Evolutionary conservation across 768 basidiomycete genomes (phyloP).

Genomic region (Nidula microcarpa): DNA sequence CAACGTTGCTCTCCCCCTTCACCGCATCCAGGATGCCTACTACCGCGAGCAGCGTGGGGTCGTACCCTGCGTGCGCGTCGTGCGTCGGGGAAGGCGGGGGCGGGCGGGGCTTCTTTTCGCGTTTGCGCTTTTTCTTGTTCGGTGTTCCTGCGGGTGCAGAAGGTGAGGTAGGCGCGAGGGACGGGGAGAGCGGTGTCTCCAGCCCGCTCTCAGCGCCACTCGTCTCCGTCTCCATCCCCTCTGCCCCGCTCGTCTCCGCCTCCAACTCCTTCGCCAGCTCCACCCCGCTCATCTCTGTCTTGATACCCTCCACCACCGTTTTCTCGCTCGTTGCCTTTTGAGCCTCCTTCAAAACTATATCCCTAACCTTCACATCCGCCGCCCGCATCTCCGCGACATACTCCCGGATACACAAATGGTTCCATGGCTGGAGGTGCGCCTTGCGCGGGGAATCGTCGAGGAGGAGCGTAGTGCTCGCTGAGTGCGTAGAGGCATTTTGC

Average conservation of each 20-base stretch:
- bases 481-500: constrained; percentile 21
- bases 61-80: constrained; percentile 22
- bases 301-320: constrained; percentile 3
- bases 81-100: neutral
- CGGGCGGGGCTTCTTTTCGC: constrained; percentile 3
- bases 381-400: constrained; percentile 47
- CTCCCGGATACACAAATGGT: constrained; percentile 75
- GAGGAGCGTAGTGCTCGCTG: constrained; percentile 42
- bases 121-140: constrained; percentile 13
- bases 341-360: neutral
- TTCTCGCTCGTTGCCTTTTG: neutral
- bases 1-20: constrained; percentile 59
- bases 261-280: constrained; percentile 3
- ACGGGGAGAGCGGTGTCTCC: neutral
- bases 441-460: constrained; percentile 56
- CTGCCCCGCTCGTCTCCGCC: neutral
- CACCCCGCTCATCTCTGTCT: constrained; percentile 5
- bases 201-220: neutral
- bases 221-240: neutral
- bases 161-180: neutral
- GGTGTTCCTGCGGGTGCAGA: neutral
- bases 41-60: constrained; percentile 60
- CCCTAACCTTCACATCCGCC: constrained; percentile 19
- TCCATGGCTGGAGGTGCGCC: constrained; percentile 70
- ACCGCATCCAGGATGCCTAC: constrained; percentile 62